These are phyloP conservation scores for Coemansia sp. DNA, from an alignment of 192 early-diverging fungal genomes.

Conservation along the genomic window DNA sequence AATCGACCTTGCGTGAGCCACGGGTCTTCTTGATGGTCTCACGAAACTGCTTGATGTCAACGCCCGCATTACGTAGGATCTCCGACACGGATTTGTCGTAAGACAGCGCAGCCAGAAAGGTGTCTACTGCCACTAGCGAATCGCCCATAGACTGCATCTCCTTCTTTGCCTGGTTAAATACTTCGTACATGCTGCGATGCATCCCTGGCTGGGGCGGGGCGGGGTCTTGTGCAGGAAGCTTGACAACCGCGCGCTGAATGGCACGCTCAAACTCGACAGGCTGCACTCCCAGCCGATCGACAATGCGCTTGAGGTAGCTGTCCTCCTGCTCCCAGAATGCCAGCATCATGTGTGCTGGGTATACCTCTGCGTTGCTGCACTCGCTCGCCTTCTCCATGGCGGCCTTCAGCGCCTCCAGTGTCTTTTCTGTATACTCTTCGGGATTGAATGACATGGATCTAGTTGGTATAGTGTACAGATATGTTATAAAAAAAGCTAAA, in stretches of 20 bases:
- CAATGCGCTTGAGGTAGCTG: slow-evolving; percentile 71
- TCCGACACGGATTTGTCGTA: slow-evolving; percentile 65
- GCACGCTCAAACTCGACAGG: slow-evolving; percentile 69
- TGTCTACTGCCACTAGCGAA: slow-evolving; percentile 83
- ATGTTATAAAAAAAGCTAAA: not conserved
- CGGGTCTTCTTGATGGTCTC: slow-evolving; percentile 71
- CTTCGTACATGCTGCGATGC: slow-evolving; percentile 57
- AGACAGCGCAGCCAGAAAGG: slow-evolving; percentile 78
- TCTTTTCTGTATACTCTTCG: slow-evolving; percentile 85
- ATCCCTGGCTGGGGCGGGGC: slow-evolving; percentile 74
- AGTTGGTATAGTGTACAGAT: slow-evolving; percentile 1
- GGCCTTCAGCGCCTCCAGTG: slow-evolving; percentile 62
- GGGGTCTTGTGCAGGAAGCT: slow-evolving; percentile 80
- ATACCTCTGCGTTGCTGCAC: slow-evolving; percentile 69
- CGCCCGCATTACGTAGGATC: slow-evolving; percentile 65
- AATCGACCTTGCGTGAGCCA: slow-evolving; percentile 82
- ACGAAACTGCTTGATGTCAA: slow-evolving; percentile 69
- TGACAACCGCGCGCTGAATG: slow-evolving; percentile 74
- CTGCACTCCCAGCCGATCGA: slow-evolving; percentile 84
- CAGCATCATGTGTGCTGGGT: slow-evolving; percentile 77
- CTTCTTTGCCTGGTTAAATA: slow-evolving; percentile 74
- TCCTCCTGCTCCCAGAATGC: slow-evolving; percentile 83
- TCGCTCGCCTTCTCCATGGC: slow-evolving; percentile 72
- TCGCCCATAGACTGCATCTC: slow-evolving; percentile 86
- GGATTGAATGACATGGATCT: slow-evolving; percentile 52